phyloP scores from a whole-genome alignment of 805 yeast genomes.

The Nakazawaea siamensis region DNA sequence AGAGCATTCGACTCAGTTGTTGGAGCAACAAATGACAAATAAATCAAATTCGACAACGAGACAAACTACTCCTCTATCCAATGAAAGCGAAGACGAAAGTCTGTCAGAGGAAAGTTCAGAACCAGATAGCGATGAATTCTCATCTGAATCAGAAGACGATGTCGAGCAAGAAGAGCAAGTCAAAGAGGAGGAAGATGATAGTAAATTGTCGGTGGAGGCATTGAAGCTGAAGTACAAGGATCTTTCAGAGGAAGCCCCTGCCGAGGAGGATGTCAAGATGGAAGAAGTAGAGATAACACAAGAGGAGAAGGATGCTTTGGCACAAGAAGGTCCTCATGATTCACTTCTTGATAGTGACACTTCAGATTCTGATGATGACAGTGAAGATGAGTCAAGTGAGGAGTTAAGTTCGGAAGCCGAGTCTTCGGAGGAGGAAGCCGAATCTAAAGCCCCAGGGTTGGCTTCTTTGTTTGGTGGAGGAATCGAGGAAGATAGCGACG shows the following conservation, averaged over 20 bases:
- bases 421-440: slow-evolving; percentile 8
- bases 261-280: slow-evolving; percentile 1
- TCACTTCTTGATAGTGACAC: slow-evolving; percentile 15
- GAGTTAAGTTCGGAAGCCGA: slow-evolving; percentile 14
- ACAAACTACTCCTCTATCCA: slow-evolving; percentile 21
- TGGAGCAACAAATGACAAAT: slow-evolving; percentile 73
- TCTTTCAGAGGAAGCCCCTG: slow-evolving; percentile 17
- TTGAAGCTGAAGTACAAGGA: slow-evolving; percentile 47
- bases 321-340: slow-evolving; percentile 11
- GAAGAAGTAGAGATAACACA: slow-evolving; percentile 10
- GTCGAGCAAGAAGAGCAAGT: slow-evolving; percentile 16
- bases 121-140: slow-evolving; percentile 13
- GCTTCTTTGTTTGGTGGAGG: slow-evolving; percentile 27
- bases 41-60: slow-evolving; percentile 14
- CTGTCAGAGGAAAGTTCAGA: slow-evolving; percentile 13
- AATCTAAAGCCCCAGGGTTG: slow-evolving; percentile 16
- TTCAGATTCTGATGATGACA: slow-evolving; percentile 15
- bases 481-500: slow-evolving; percentile 22
- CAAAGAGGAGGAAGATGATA: slow-evolving; percentile 31
- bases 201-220: slow-evolving; percentile 45
- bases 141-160: slow-evolving; percentile 17
- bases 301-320: slow-evolving; percentile 8
- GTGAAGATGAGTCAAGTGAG: slow-evolving; percentile 10
- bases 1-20: slow-evolving; percentile 82
- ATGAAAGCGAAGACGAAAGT: slow-evolving; percentile 4